Evolutionary conservation across 345 rosid species (phyloP).

Genomic region (Cardamine resedifolia): DNA sequence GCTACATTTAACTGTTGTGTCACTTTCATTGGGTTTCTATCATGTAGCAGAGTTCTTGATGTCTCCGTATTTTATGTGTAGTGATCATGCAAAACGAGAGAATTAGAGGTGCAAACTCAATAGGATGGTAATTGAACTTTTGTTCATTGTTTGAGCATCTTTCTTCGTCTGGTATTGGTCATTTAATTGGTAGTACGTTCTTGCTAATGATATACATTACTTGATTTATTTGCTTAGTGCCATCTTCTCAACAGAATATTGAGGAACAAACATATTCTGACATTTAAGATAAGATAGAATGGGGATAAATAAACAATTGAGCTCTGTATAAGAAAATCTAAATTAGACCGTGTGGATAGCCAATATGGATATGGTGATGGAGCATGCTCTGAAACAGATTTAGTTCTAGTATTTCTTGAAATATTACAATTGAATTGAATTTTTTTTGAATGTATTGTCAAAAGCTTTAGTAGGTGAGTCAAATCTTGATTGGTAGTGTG

Average conservation of each 20-base stretch:
- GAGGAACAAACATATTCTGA: not conserved
- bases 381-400: not conserved
- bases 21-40: constrained; percentile 5
- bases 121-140: not conserved
- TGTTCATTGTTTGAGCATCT: not conserved
- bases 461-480: not conserved
- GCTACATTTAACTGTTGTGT: not conserved
- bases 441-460: not conserved
- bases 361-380: not conserved
- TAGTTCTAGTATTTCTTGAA: not conserved
- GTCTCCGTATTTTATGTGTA: not conserved
- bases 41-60: not conserved
- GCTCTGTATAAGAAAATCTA: not conserved
- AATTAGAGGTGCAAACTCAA: not conserved
- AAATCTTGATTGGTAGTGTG: not conserved
- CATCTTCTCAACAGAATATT: constrained; percentile 1
- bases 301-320: not conserved
- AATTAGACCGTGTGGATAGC: not conserved
- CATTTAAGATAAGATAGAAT: constrained; percentile 10
- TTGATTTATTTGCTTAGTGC: not conserved
- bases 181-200: not conserved
- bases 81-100: not conserved
- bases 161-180: not conserved
- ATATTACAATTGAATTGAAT: not conserved
- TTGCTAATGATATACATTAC: not conserved